phyloP scores from a whole-genome alignment of 2,329 filamentous ascomycete genomes.

The Hymenoscyphus fructigenus region DNA sequence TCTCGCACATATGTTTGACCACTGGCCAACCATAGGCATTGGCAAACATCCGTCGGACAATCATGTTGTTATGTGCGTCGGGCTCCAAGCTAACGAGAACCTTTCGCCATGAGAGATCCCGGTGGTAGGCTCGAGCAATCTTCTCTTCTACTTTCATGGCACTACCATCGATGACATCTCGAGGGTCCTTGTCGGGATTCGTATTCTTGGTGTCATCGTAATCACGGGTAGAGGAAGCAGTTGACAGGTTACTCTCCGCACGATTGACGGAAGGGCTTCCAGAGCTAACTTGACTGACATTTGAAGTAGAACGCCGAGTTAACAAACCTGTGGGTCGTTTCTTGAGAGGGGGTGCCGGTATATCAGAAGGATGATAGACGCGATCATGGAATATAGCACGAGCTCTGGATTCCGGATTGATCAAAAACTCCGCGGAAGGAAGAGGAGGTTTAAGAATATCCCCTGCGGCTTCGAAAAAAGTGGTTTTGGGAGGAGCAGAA shows the following conservation, averaged over 20 bases:
- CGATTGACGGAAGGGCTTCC: constrained; percentile 37
- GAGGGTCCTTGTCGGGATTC: constrained; percentile 45
- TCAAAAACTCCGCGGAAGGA: constrained; percentile 76
- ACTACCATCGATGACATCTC: constrained; percentile 56
- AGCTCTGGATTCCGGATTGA: constrained; percentile 77
- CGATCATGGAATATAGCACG: constrained; percentile 96
- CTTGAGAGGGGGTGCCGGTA: constrained; percentile 75
- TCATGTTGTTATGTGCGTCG: constrained; percentile 97
- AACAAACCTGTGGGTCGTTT: constrained; percentile 42
- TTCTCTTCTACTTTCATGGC: constrained; percentile 95
- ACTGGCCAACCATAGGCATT: constrained; percentile 99
- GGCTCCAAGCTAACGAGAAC: constrained; percentile 93
- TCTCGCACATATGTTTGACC: constrained; percentile 89
- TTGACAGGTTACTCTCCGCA: constrained; percentile 44
- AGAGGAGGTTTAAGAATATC: constrained; percentile 89
- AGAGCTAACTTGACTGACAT: neutral
- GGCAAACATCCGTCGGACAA: constrained; percentile 92
- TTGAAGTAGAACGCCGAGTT: constrained; percentile 23
- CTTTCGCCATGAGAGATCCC: constrained; percentile 90
- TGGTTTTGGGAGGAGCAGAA: constrained; percentile 80
- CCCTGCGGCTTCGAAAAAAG: constrained; percentile 91
- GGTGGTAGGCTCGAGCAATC: constrained; percentile 93
- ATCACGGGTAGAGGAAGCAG: constrained; percentile 44
- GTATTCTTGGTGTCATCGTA: constrained; percentile 53
- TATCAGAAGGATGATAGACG: constrained; percentile 90